A percentile compares a stretch with the other conserved stretches of the same genome.
Conservation (phyloP, 1,284 basidiomycete genomes). For the Rhodofomes roseus region DNA sequence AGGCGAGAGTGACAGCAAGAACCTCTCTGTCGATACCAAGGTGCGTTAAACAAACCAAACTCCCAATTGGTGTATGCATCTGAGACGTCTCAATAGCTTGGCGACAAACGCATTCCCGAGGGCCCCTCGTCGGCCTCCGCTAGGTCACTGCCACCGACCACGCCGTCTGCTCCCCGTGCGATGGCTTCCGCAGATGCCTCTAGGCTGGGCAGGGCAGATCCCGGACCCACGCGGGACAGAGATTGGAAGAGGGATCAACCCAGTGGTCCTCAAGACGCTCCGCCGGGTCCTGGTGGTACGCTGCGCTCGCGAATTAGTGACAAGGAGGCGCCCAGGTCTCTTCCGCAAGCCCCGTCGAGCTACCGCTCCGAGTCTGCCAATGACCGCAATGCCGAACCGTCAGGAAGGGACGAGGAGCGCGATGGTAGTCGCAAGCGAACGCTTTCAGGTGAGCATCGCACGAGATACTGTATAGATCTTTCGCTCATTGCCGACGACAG, state of each 20-base stretch:
- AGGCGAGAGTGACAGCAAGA: conserved; percentile 40
- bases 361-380: conserved; percentile 35
- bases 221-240: conserved; percentile 20
- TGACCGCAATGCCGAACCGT: conserved; percentile 11
- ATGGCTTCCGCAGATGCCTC: conserved; percentile 40
- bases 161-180: conserved; percentile 69
- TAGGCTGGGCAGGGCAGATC: conserved; percentile 19
- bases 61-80: too few species aligned
- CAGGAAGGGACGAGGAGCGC: conserved; percentile 53
- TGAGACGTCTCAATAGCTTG: conserved; percentile 28
- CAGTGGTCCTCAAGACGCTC: conserved; percentile 9
- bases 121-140: conserved; percentile 35
- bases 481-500: conserved; percentile 25
- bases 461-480: background rate
- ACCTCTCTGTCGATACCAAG: conserved; percentile 50
- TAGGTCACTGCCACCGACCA: conserved; percentile 50
- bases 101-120: conserved; percentile 57
- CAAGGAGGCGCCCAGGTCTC: conserved; percentile 42
- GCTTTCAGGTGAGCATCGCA: conserved; percentile 48
- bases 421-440: conserved; percentile 64
- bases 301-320: conserved; percentile 66
- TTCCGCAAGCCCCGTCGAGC: conserved; percentile 36
- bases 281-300: conserved; percentile 33
- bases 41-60: conserved; percentile 31
- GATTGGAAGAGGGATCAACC: conserved; percentile 26